These are phyloP conservation scores for Solanum chiquidenum DNA, from an alignment of 257 asterid species.

Conservation along the genomic window DNA sequence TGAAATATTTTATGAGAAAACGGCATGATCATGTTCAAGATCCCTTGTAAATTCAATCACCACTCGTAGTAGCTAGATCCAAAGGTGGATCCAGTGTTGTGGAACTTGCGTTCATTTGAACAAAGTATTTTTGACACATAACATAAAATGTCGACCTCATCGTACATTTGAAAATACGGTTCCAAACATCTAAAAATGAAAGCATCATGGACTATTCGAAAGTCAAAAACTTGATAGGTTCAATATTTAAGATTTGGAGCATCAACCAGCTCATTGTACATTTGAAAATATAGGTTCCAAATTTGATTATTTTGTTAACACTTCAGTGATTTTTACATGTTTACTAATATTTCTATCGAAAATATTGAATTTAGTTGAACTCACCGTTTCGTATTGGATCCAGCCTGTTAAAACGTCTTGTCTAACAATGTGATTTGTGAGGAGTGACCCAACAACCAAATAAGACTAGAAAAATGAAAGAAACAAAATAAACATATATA, in stretches of 20 bases:
- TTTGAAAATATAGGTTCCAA: background rate
- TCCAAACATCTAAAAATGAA: background rate
- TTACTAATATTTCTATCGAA: too few relatives aligned
- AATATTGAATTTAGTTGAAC: background rate
- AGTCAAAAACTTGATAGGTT: background rate
- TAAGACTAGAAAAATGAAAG: background rate
- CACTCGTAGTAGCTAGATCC: background rate
- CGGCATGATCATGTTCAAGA: too few relatives aligned
- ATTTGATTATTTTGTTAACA: background rate
- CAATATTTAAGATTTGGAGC: background rate
- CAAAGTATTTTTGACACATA: background rate
- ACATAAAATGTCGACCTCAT: background rate
- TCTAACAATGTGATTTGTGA: background rate
- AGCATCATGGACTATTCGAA: background rate
- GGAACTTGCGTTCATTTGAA: background rate
- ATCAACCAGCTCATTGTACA: background rate
- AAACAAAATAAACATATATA: background rate
- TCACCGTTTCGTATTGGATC: rapidly evolving
- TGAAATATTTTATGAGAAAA: too few relatives aligned
- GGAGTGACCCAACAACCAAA: background rate
- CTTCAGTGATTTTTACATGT: background rate
- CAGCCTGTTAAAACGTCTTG: background rate
- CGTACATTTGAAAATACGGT: background rate
- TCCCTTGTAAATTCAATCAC: background rate
- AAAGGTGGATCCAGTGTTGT: background rate